Evolutionary conservation across 2,329 filamentous ascomycete genomes (phyloP), one percentile per base, ranked within the genome.

Genomic region (Triangularia setosa): DNA sequence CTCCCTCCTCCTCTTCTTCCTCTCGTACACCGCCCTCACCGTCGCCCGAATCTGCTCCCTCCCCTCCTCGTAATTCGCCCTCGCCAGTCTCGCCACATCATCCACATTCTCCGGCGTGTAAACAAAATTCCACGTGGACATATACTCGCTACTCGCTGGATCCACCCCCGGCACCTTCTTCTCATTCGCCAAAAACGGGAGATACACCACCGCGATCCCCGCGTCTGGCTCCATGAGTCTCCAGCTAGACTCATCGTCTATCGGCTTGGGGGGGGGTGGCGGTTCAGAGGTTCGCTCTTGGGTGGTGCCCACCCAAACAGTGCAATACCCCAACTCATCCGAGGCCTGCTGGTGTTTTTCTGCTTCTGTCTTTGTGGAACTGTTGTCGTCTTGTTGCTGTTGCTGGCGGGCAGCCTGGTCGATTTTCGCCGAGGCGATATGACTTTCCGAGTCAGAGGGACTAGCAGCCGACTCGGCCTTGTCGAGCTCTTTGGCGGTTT

Each of bases 41-140:
- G 92, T 92, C 23, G 87, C 83, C 68, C 86, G 88, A 21, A 95
- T 91, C 76, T 91, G 87, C 63, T 91, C 90, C 58, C 86, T 85
- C 0, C 94, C 93, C 74, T 96, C 92, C 5, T 86, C 82, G 70
- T 92, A 99, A 76, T 99, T 99, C 11, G 92, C 92, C 62, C 87
- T 84, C 1, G 95, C 93, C 27, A 99, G 83, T 4, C 84, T 83
- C 1, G 97, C 90, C 0, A 96, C 92, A 25, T 86, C 85, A 70
- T 98, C 93, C 60, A 99, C 88, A 75, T 99, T 90, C 64, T 95
- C 89, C 0, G 93, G 89, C 1, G 91, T 96, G 76, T 98, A 99
- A 28, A 97, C 88, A 74, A 98, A 98, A 74, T 99, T 99, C 95
- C 95, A 99, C 0, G 95, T 99, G 70, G 88, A 92, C 80, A 98